phyloP scores from a whole-genome alignment of 2,329 filamentous ascomycete genomes.

The Hypoxylon sp. region DNA sequence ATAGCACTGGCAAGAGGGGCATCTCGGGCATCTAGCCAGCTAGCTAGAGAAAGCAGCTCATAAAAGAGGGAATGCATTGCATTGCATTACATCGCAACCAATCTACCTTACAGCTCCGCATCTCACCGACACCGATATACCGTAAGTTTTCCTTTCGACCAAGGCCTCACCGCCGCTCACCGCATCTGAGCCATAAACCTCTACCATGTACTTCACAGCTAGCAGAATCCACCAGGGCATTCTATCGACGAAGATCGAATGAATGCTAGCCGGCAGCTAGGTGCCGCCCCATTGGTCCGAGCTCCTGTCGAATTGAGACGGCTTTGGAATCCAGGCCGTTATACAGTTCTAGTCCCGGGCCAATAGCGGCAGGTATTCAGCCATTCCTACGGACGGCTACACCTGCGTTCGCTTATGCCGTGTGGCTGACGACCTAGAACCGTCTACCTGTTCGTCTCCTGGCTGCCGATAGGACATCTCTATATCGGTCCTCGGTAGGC shows the following conservation, averaged over 20 bases:
- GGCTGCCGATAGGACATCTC: background rate
- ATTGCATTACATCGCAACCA: too few relatives aligned
- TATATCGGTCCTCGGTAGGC: slow-evolving; percentile 26
- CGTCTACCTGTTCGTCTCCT: background rate
- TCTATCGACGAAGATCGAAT: slow-evolving; percentile 5
- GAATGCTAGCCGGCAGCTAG: slow-evolving; percentile 1
- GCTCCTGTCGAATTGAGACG: slow-evolving; percentile 22
- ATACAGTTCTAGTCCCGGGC: slow-evolving; percentile 1
- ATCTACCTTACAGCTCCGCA: slow-evolving; percentile 16
- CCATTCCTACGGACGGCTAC: slow-evolving; percentile 6
- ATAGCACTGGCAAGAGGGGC: slow-evolving; percentile 10
- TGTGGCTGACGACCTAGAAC: slow-evolving; percentile 35
- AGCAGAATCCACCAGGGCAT: background rate
- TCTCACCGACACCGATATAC: slow-evolving; percentile 1
- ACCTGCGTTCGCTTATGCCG: slow-evolving; percentile 7
- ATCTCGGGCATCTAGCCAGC: too few relatives aligned
- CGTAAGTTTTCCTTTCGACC: slow-evolving; percentile 8
- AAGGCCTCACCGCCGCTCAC: slow-evolving; percentile 33
- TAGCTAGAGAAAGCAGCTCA: slow-evolving; percentile 15
- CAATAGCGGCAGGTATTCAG: slow-evolving; percentile 16
- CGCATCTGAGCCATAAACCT: slow-evolving; percentile 2
- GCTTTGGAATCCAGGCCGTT: slow-evolving; percentile 14
- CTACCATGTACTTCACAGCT: background rate
- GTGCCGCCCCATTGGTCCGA: slow-evolving; percentile 28
- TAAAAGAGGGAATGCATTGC: slow-evolving; percentile 27